phyloP scores from a whole-genome alignment of 2,329 filamentous ascomycete genomes.

The Ascochyta fabae region DNA sequence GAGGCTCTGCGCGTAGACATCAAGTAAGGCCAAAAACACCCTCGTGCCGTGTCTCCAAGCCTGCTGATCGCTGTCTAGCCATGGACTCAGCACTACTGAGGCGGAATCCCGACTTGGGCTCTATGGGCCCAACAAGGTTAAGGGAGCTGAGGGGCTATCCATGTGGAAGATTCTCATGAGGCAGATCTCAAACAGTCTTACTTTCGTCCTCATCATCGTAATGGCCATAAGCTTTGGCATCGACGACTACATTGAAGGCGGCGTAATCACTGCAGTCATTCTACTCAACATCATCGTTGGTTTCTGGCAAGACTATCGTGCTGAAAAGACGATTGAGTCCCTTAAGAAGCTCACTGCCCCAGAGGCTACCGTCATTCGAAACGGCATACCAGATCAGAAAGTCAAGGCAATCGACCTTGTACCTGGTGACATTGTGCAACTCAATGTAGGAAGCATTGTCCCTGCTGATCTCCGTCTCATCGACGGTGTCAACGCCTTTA shows the following conservation, averaged over 20 bases:
- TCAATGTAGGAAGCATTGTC: conserved; percentile 65
- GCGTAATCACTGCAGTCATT: conserved; percentile 69
- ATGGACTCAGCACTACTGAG: conserved; percentile 70
- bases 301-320: conserved; percentile 58
- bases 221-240: conserved; percentile 73
- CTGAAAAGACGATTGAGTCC: conserved; percentile 52
- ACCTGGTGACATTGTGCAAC: conserved; percentile 49
- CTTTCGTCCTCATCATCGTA: conserved; percentile 73
- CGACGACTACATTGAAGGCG: conserved; percentile 67
- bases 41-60: background rate
- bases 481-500: conserved; percentile 74
- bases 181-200: conserved; percentile 79
- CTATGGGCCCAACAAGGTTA: conserved; percentile 74
- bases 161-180: conserved; percentile 77
- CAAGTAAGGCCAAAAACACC: conserved; percentile 30
- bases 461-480: conserved; percentile 69
- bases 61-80: conserved; percentile 35
- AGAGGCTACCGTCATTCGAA: conserved; percentile 47
- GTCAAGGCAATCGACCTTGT: conserved; percentile 49
- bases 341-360: conserved; percentile 50
- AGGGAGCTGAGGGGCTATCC: conserved; percentile 73
- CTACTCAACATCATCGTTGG: conserved; percentile 71
- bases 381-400: conserved; percentile 42
- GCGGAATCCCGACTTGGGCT: conserved; percentile 69
- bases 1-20: conserved; percentile 45